Conservation (phyloP, 345 rosid genomes). For the Microthlaspi erraticum region DNA sequence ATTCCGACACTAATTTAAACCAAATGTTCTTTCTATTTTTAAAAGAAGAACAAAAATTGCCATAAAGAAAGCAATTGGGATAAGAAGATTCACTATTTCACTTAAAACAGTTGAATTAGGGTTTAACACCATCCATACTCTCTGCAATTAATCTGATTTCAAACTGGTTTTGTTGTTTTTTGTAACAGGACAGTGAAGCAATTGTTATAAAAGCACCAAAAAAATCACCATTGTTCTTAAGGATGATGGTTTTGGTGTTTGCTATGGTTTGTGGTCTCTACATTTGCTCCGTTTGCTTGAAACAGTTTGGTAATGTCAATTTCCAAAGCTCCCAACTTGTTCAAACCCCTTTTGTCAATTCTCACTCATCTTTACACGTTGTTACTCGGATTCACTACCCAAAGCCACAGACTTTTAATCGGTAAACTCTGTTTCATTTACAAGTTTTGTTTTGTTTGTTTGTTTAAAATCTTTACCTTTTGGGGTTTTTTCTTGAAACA, state of each 20-base stretch:
- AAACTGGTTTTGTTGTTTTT: constrained; percentile 16
- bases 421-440: constrained; percentile 55
- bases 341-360: constrained; percentile 39
- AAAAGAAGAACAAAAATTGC: not conserved
- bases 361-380: constrained; percentile 28
- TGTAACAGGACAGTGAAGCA: constrained; percentile 60
- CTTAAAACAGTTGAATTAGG: not conserved
- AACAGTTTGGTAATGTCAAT: constrained; percentile 57
- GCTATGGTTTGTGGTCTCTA: constrained; percentile 75
- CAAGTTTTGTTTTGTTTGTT: not conserved
- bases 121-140: not conserved
- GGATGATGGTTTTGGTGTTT: constrained; percentile 72
- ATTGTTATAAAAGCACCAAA: constrained; percentile 67
- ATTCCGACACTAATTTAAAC: constrained; percentile 2
- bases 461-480: constrained; percentile 13
- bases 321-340: constrained; percentile 55
- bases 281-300: constrained; percentile 66
- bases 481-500: constrained; percentile 28
- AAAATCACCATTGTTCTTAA: constrained; percentile 73
- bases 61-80: not conserved
- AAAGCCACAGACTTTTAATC: constrained; percentile 73
- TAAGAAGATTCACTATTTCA: not conserved
- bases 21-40: not conserved
- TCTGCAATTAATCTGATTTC: not conserved
- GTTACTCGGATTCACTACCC: constrained; percentile 72